phyloP scores from a whole-genome alignment of 768 basidiomycete species.

The Auricularia cornea region DNA sequence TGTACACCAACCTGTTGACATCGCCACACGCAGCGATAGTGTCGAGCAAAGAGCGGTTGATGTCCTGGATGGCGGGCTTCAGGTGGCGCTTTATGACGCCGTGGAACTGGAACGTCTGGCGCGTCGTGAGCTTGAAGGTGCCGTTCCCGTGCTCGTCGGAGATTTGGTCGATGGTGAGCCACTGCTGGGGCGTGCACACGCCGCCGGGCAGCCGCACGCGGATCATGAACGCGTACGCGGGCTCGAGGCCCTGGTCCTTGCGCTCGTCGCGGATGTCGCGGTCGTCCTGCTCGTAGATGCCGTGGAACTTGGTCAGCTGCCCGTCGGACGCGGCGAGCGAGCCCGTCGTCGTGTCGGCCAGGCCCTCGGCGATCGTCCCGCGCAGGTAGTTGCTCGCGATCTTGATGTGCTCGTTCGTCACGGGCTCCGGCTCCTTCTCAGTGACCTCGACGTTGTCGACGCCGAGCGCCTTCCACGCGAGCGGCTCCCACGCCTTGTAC shows the following conservation, averaged over 20 bases:
- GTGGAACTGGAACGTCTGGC: conserved; percentile 99
- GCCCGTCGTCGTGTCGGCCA: conserved; percentile 77
- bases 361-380: conserved; percentile 90
- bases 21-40: conserved; percentile 98
- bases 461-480: conserved; percentile 88
- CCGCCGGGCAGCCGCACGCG: conserved; percentile 94
- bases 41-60: conserved; percentile 84
- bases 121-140: conserved; percentile 95
- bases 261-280: conserved; percentile 97
- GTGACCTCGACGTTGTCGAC: conserved; percentile 81
- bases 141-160: conserved; percentile 90
- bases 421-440: conserved; percentile 91
- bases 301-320: conserved; percentile 97
- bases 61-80: conserved; percentile 93
- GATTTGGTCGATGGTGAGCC: conserved; percentile 93
- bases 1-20: conserved; percentile 66
- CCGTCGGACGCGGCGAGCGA: conserved; percentile 86
- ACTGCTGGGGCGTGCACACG: conserved; percentile 85
- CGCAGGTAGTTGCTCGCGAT: conserved; percentile 89
- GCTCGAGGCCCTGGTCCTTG: conserved; percentile 84
- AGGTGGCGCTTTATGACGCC: conserved; percentile 96
- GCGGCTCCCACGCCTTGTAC: conserved; percentile 93
- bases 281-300: conserved; percentile 95
- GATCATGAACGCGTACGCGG: conserved; percentile 98
- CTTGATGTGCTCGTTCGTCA: conserved; percentile 99